These are phyloP conservation scores for Daldinia grandis DNA, from an alignment of 495 filamentous ascomycete species.

Conservation along the genomic window DNA sequence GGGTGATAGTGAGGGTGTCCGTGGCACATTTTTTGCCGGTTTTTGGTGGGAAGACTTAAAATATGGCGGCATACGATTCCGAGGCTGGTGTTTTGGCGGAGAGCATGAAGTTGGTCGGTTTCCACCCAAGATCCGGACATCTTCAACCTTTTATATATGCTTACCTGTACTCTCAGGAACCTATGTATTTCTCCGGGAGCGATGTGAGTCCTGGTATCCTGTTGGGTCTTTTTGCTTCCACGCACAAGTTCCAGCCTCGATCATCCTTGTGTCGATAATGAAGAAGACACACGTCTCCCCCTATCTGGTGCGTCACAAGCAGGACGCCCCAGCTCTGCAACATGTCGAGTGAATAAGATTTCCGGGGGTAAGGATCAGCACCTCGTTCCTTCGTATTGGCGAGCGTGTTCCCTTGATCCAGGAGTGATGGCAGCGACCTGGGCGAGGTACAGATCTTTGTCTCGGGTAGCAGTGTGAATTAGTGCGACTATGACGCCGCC, in stretches of 20 bases:
- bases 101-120: constrained; percentile 1
- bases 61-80: constrained; percentile 14
- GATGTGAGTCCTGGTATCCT: constrained; percentile 12
- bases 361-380: constrained; percentile 34
- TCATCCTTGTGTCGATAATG: constrained; percentile 41
- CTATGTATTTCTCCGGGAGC: constrained; percentile 38
- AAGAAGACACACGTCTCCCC: constrained; percentile 22
- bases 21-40: constrained; percentile 51
- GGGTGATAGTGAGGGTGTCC: constrained; percentile 54
- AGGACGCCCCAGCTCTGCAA: constrained; percentile 30
- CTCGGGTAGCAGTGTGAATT: constrained; percentile 42
- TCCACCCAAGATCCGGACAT: constrained; percentile 20
- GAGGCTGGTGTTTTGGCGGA: constrained; percentile 17
- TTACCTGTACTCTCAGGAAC: constrained; percentile 21
- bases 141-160: constrained; percentile 33
- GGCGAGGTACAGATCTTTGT: constrained; percentile 40
- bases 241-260: constrained; percentile 42
- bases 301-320: constrained; percentile 23
- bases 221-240: constrained; percentile 16
- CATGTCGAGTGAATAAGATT: constrained; percentile 23
- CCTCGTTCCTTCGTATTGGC: constrained; percentile 31
- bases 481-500: constrained; percentile 41
- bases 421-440: constrained; percentile 31
- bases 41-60: neutral
- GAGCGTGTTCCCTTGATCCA: constrained; percentile 25